A percentile compares a stretch with the other conserved stretches of the same genome.
Evolutionary conservation across 805 yeast species (phyloP).

Genomic region (Scheffersomyces spartinae): DNA sequence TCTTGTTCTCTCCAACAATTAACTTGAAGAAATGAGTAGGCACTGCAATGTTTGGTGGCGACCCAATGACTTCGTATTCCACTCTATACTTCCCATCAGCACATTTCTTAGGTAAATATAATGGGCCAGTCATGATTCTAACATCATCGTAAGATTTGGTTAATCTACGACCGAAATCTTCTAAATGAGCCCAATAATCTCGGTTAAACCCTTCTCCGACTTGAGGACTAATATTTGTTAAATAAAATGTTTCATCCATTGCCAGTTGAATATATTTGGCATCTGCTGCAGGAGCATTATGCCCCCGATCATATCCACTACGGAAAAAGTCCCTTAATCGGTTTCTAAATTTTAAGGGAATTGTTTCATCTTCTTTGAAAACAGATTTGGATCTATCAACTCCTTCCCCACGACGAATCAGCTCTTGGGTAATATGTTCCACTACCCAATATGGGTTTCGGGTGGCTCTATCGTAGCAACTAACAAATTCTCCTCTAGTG

Average conservation of each 20-base stretch:
- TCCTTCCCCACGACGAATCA: slow-evolving; percentile 36
- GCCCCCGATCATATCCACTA: slow-evolving; percentile 94
- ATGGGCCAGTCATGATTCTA: slow-evolving; percentile 86
- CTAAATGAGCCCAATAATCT: slow-evolving; percentile 96
- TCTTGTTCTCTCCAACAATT: slow-evolving; percentile 63
- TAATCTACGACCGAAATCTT: slow-evolving; percentile 73
- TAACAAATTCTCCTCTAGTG: slow-evolving; percentile 62
- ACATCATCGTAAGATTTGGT: slow-evolving; percentile 65
- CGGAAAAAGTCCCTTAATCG: slow-evolving; percentile 79
- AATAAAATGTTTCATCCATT: slow-evolving; percentile 87
- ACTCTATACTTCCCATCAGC: slow-evolving; percentile 83
- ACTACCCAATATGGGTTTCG: slow-evolving; percentile 85
- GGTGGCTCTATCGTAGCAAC: slow-evolving; percentile 76
- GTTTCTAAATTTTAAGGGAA: slow-evolving; percentile 72
- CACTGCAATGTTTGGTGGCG: slow-evolving; percentile 93
- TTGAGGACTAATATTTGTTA: slow-evolving; percentile 92
- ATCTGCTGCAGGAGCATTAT: slow-evolving; percentile 96
- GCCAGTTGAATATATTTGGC: slow-evolving; percentile 85
- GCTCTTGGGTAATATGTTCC: slow-evolving; percentile 76
- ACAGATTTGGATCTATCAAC: slow-evolving; percentile 74
- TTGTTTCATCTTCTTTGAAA: slow-evolving; percentile 75
- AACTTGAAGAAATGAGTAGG: slow-evolving; percentile 96
- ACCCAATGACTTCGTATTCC: slow-evolving; percentile 85
- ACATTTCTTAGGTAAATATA: slow-evolving; percentile 69
- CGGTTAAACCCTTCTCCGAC: slow-evolving; percentile 97